Conservation (phyloP, 805 yeast genomes). For the Candida incommunis region DNA sequence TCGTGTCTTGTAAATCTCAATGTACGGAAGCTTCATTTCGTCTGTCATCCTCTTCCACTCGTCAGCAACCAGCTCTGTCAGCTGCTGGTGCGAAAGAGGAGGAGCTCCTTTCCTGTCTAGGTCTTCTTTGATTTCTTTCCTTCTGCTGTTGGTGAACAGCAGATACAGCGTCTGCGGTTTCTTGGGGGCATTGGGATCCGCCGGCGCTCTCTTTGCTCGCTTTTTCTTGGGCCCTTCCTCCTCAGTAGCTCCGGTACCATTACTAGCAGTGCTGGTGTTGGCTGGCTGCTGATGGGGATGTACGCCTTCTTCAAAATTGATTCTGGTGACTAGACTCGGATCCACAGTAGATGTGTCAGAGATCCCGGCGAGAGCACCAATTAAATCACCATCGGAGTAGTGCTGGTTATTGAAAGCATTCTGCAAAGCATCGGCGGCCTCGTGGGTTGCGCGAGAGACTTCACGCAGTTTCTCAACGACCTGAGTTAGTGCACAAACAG, state of each 20-base stretch:
- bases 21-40: conserved; percentile 61
- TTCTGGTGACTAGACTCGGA: not conserved
- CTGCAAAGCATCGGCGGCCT: not conserved
- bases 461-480: not conserved
- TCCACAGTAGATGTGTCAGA: not conserved
- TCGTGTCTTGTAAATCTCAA: conserved; percentile 34
- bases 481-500: too few species aligned
- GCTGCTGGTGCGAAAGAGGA: conserved; percentile 57
- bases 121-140: conserved; percentile 58
- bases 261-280: too few species aligned
- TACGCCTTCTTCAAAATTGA: not conserved
- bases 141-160: conserved; percentile 57
- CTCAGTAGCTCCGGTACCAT: too few species aligned
- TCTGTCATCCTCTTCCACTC: conserved; percentile 64
- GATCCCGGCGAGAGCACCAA: not conserved
- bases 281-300: too few species aligned
- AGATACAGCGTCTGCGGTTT: conserved; percentile 85
- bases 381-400: not conserved
- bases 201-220: conserved; percentile 38
- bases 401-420: not conserved
- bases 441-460: not conserved
- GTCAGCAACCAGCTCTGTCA: conserved; percentile 64
- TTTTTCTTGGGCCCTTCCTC: conserved; percentile 23
- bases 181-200: conserved; percentile 91
- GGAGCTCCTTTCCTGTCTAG: conserved; percentile 45